Percentiles rank a stretch among this genome's conserved stretches.
phyloP scores from a whole-genome alignment of 192 early-diverging fungal species.

The Podila epicladia region DNA sequence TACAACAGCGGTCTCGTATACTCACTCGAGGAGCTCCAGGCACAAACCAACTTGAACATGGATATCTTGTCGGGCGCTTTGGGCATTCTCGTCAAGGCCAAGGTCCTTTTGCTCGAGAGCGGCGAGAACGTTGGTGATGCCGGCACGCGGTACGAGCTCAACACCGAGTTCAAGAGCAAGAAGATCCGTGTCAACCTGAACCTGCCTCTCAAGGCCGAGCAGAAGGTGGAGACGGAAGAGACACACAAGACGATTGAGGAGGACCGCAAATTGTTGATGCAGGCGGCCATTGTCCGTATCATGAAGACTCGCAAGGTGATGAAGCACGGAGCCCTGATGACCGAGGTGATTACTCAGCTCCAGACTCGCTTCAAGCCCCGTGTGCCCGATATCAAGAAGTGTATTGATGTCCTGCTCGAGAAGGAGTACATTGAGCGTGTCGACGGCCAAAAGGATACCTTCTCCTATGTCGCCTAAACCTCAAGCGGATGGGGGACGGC shows the following conservation, averaged over 20 bases:
- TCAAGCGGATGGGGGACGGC: neutral
- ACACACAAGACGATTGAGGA: slow-evolving; percentile 93
- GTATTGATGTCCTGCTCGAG: slow-evolving; percentile 93
- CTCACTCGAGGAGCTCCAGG: slow-evolving; percentile 80
- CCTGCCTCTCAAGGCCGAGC: slow-evolving; percentile 83
- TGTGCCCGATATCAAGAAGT: slow-evolving; percentile 94
- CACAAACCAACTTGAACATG: slow-evolving; percentile 74
- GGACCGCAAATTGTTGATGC: slow-evolving; percentile 92
- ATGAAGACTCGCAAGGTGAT: slow-evolving; percentile 98
- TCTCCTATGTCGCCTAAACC: slow-evolving; percentile 80
- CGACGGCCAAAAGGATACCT: slow-evolving; percentile 84
- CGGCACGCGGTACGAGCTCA: slow-evolving; percentile 74
- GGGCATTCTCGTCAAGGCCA: slow-evolving; percentile 84
- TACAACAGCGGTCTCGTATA: slow-evolving; percentile 86
- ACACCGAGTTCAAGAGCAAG: slow-evolving; percentile 86
- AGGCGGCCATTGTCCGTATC: slow-evolving; percentile 99
- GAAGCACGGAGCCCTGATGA: slow-evolving; percentile 84
- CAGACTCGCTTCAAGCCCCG: slow-evolving; percentile 90
- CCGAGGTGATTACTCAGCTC: slow-evolving; percentile 91
- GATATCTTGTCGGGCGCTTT: slow-evolving; percentile 77
- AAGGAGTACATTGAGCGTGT: slow-evolving; percentile 93
- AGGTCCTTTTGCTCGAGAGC: slow-evolving; percentile 69
- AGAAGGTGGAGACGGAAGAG: slow-evolving; percentile 90
- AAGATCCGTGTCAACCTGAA: slow-evolving; percentile 92
- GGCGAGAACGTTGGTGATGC: slow-evolving; percentile 66